Conservation (phyloP, 495 filamentous ascomycete genomes). For the Barbatosphaeria neglecta region DNA sequence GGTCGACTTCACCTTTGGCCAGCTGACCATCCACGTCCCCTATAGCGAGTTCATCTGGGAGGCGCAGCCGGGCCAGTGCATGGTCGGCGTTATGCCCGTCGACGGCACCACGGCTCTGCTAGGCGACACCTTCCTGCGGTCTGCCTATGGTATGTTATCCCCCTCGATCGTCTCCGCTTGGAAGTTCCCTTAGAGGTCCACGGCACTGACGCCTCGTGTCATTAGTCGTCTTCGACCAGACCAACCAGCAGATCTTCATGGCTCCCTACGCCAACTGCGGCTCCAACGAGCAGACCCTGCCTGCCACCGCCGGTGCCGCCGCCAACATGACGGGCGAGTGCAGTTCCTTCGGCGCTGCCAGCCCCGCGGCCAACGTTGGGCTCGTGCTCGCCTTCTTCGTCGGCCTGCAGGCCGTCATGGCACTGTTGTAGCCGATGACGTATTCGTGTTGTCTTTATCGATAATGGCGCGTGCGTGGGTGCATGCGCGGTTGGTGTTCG, state of each 20-base stretch:
- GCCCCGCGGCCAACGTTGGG: background rate
- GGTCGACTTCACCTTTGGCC: constrained; percentile 58
- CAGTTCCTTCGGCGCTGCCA: background rate
- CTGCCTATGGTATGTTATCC: constrained; percentile 46
- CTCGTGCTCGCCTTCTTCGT: background rate
- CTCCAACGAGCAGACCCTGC: constrained; percentile 10
- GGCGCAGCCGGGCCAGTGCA: constrained; percentile 31
- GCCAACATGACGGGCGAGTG: constrained; percentile 17
- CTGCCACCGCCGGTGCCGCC: constrained; percentile 11
- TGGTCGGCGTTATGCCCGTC: constrained; percentile 58
- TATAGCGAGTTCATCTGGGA: constrained; percentile 38
- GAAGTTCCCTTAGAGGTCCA: no score
- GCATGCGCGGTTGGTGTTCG: background rate
- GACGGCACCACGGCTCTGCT: constrained; percentile 42
- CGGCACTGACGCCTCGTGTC: background rate
- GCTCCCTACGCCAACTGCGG: constrained; percentile 12
- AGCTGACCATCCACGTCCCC: constrained; percentile 51
- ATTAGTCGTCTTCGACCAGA: constrained; percentile 10
- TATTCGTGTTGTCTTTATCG: background rate
- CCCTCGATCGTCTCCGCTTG: no score
- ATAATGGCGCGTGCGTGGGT: background rate
- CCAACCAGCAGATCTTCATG: constrained; percentile 7
- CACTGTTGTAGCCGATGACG: background rate
- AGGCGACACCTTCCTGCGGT: constrained; percentile 82
- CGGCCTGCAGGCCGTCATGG: background rate